Evolutionary conservation across 2,329 filamentous ascomycete genomes (phyloP).

Genomic region (Penicillium sp.): DNA sequence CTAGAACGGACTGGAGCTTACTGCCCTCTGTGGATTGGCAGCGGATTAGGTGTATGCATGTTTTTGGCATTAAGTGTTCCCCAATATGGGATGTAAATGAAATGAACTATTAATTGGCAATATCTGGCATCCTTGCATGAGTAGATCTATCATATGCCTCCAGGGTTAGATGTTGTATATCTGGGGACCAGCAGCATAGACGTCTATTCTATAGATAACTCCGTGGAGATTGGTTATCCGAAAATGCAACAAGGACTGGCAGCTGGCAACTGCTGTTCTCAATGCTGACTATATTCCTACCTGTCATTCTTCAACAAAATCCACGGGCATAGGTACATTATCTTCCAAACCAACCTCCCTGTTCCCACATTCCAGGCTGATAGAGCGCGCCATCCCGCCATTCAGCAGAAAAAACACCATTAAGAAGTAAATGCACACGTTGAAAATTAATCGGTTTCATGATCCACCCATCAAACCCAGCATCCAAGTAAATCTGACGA

Average conservation of each 20-base stretch:
- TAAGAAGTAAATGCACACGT: slow-evolving; percentile 66
- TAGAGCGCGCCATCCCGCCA: slow-evolving; percentile 67
- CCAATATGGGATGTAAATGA: not conserved
- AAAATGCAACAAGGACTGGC: not conserved
- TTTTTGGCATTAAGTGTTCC: not conserved
- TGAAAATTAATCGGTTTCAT: slow-evolving; percentile 84
- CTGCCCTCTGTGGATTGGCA: slow-evolving; percentile 2
- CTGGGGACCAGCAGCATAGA: too few species aligned
- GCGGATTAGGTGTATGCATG: slow-evolving; percentile 1
- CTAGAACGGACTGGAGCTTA: slow-evolving; percentile 17
- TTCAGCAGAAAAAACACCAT: slow-evolving; percentile 65
- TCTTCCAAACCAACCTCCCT: slow-evolving; percentile 76
- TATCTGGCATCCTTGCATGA: slow-evolving; percentile 5
- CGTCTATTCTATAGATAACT: too few species aligned
- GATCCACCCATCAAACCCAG: slow-evolving; percentile 90
- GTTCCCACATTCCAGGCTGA: slow-evolving; percentile 72
- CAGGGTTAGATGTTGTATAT: not conserved
- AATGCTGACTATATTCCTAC: not conserved
- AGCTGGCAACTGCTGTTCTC: not conserved
- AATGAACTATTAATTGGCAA: not conserved
- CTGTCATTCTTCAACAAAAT: not conserved
- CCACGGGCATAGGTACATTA: not conserved
- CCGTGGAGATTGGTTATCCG: too few species aligned
- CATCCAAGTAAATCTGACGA: slow-evolving; percentile 66
- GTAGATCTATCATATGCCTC: not conserved